phyloP scores from a whole-genome alignment of 2,329 filamentous ascomycete species.

The Ophiocordyceps camponoti-floridani region DNA sequence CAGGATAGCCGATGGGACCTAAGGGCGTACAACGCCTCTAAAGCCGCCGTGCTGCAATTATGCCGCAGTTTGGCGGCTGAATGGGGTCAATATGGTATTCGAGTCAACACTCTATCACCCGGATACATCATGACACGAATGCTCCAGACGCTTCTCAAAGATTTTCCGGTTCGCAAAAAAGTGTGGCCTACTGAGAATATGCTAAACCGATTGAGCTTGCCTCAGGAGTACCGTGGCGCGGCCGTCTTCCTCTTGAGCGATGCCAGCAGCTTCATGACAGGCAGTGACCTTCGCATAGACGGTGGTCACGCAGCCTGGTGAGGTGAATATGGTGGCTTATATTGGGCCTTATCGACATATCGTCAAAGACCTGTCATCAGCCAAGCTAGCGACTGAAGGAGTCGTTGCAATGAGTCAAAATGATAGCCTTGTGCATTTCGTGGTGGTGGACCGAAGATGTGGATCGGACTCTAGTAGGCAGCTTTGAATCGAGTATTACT shows the following conservation, averaged over 20 bases:
- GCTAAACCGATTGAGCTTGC: constrained; percentile 50
- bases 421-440: too few relatives aligned
- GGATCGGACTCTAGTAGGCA: too few relatives aligned
- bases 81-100: constrained; percentile 55
- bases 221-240: constrained; percentile 53
- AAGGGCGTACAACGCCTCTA: constrained; percentile 59
- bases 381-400: background rate
- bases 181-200: constrained; percentile 78
- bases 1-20: background rate
- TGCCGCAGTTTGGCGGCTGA: constrained; percentile 53
- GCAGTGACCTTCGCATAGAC: constrained; percentile 51
- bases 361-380: background rate
- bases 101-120: constrained; percentile 66
- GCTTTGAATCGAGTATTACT: too few relatives aligned
- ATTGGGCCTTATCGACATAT: background rate
- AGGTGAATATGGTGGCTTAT: constrained; percentile 1
- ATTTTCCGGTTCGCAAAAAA: constrained; percentile 47
- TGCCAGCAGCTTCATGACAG: constrained; percentile 58
- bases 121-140: constrained; percentile 71
- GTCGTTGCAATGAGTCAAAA: too few relatives aligned
- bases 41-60: constrained; percentile 57
- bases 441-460: too few relatives aligned
- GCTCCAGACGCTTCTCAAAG: constrained; percentile 62
- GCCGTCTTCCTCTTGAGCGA: constrained; percentile 59
- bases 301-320: constrained; percentile 50